These are phyloP conservation scores for Mrakia blollopis DNA, from an alignment of 768 basidiomycete species.

Conservation along the genomic window DNA sequence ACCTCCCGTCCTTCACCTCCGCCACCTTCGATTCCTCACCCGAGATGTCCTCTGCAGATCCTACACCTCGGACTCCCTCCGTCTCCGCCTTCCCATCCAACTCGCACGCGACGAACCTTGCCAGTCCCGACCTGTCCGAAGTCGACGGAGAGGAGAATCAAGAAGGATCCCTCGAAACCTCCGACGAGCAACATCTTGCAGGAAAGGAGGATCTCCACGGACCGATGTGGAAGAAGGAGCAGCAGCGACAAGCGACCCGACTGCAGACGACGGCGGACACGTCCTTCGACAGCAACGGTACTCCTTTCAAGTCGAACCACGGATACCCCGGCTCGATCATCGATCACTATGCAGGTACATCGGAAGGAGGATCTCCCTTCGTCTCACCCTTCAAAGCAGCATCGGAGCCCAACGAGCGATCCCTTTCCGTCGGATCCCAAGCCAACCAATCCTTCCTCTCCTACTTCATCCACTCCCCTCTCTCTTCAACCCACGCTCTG, in stretches of 20 bases:
- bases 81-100: not conserved
- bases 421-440: not conserved
- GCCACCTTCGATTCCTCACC: not conserved
- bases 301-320: not conserved
- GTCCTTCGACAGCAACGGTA: not conserved
- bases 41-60: not conserved
- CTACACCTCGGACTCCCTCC: not conserved
- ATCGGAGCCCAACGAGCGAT: not conserved
- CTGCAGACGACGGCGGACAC: not conserved
- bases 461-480: not conserved
- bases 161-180: not conserved
- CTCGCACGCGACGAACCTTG: not conserved
- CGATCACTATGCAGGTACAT: not conserved
- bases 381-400: not conserved
- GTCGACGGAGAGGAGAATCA: not conserved
- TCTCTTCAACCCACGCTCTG: not conserved
- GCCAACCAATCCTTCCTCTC: not conserved
- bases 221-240: not conserved
- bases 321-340: not conserved
- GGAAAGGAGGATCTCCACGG: not conserved
- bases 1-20: not conserved
- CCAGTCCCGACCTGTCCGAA: not conserved
- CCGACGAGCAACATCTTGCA: not conserved
- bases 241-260: not conserved
- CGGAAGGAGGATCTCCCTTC: not conserved